These are phyloP conservation scores for Cicer chorassanicum DNA, from an alignment of 306 rosid genomes.

Conservation along the genomic window DNA sequence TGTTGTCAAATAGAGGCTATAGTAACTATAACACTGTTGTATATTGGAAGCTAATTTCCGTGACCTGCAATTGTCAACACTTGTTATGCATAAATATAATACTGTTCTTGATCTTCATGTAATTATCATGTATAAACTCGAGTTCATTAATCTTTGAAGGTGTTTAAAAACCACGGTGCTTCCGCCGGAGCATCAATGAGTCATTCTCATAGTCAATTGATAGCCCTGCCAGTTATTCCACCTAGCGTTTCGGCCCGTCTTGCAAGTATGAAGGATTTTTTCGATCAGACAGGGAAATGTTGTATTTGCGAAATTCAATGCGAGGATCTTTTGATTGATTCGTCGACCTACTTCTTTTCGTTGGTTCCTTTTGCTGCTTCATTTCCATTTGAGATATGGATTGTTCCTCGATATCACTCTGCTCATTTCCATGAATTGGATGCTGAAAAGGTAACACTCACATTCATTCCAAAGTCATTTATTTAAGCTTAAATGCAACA, in stretches of 20 bases:
- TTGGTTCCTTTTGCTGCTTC: conserved; percentile 80
- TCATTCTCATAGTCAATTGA: conserved; percentile 85
- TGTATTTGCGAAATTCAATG: conserved; percentile 59
- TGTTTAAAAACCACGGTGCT: conserved; percentile 83
- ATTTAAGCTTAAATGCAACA: not conserved
- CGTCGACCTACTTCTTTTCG: conserved; percentile 63
- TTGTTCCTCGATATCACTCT: conserved; percentile 71
- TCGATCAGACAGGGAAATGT: conserved; percentile 63
- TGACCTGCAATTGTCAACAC: not conserved
- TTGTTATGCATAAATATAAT: not conserved
- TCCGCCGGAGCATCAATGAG: conserved; percentile 90
- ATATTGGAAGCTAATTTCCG: not conserved
- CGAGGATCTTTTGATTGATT: conserved; percentile 60
- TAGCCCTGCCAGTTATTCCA: conserved; percentile 79
- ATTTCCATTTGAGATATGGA: conserved; percentile 90
- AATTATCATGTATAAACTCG: conserved; percentile 19
- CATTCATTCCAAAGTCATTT: not conserved
- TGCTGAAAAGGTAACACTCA: conserved; percentile 56
- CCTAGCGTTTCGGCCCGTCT: conserved; percentile 67
- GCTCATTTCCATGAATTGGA: conserved; percentile 74
- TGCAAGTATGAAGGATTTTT: conserved; percentile 57
- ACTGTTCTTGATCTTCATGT: conserved; percentile 4
- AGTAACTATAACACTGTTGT: not conserved
- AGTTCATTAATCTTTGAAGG: conserved; percentile 50
- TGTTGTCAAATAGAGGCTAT: too few relatives aligned